Evolutionary conservation across 2,329 filamentous ascomycete genomes (phyloP).

Genomic region (Alternaria tenuissima): DNA sequence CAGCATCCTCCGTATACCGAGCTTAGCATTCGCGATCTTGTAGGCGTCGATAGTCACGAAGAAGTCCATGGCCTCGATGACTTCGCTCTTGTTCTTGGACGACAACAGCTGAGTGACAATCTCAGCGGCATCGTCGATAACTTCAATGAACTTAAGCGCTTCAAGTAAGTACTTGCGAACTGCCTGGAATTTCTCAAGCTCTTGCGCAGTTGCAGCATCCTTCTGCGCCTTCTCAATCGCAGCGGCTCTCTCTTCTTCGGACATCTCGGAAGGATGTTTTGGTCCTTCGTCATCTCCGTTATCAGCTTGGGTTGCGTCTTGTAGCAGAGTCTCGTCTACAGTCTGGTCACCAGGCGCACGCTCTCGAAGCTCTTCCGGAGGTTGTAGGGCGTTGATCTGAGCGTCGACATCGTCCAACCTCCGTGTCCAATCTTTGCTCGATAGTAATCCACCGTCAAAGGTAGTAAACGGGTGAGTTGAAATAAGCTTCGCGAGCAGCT

Average conservation of each 20-base stretch:
- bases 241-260: constrained; percentile 77
- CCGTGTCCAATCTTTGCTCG: constrained; percentile 83
- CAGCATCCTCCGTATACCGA: constrained; percentile 93
- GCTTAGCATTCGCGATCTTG: constrained; percentile 91
- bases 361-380: constrained; percentile 77
- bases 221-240: constrained; percentile 81
- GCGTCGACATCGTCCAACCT: constrained; percentile 83
- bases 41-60: constrained; percentile 96
- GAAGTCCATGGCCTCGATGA: constrained; percentile 99
- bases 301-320: constrained; percentile 85
- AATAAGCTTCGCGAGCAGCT: constrained; percentile 84
- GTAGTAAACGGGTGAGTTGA: constrained; percentile 85
- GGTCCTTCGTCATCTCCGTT: constrained; percentile 41
- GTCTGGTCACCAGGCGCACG: constrained; percentile 69
- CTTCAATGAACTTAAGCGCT: constrained; percentile 90
- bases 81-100: constrained; percentile 96
- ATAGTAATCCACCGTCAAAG: constrained; percentile 76
- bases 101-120: constrained; percentile 87
- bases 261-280: constrained; percentile 71
- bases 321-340: constrained; percentile 79
- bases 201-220: constrained; percentile 87
- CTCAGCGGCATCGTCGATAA: constrained; percentile 81
- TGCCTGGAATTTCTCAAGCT: constrained; percentile 85
- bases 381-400: constrained; percentile 82
- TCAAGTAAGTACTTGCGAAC: constrained; percentile 93